Evolutionary conservation across 306 rosid species (phyloP).

Genomic region (Cicer judaicum): DNA sequence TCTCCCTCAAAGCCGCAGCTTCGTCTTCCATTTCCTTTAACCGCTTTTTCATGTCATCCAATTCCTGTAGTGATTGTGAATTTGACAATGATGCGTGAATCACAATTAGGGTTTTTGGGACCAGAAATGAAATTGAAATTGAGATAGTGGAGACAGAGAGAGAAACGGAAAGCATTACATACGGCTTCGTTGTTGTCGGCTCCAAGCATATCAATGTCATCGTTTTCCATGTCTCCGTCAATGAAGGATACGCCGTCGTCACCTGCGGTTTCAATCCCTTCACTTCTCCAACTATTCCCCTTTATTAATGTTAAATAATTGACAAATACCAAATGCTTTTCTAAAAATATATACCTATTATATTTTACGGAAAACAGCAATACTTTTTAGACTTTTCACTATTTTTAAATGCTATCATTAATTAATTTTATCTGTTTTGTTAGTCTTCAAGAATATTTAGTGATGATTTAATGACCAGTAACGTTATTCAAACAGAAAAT

Average conservation of each 20-base stretch:
- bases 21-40: constrained; percentile 78
- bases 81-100: constrained; percentile 14
- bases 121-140: neutral
- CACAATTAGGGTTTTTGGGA: constrained; percentile 43
- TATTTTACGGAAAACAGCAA: too few species aligned
- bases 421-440: too few species aligned
- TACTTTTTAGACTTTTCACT: too few species aligned
- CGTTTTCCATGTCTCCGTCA: constrained; percentile 56
- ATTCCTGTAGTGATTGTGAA: constrained; percentile 45
- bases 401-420: too few species aligned
- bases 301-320: neutral
- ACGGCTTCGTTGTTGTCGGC: constrained; percentile 56
- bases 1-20: constrained; percentile 75
- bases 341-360: too few species aligned
- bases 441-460: too few species aligned
- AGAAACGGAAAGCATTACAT: constrained; percentile 25
- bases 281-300: constrained; percentile 9
- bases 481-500: too few species aligned
- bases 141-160: neutral
- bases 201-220: constrained; percentile 57
- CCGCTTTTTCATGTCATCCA: constrained; percentile 74
- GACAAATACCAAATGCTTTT: too few species aligned
- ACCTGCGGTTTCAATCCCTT: constrained; percentile 11
- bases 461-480: too few species aligned
- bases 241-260: constrained; percentile 37